Conservation (phyloP, 495 filamentous ascomycete genomes). For the Xylaria bambusicola region DNA sequence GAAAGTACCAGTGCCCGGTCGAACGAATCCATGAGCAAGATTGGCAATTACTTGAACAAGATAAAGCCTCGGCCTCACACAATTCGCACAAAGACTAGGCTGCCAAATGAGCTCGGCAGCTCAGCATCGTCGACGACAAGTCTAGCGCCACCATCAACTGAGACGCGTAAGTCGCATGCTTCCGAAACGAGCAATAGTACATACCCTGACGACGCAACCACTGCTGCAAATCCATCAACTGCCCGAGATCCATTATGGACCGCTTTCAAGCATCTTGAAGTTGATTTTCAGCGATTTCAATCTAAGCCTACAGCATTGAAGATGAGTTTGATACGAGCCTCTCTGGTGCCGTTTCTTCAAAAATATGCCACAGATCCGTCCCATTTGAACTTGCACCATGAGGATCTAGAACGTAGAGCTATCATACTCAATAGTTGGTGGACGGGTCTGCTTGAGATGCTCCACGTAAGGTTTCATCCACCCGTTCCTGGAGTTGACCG, state of each 20-base stretch:
- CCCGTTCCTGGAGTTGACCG: constrained; percentile 73
- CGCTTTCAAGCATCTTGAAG: constrained; percentile 77
- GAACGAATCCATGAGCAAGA: constrained; percentile 30
- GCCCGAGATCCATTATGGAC: constrained; percentile 87
- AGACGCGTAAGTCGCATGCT: constrained; percentile 33
- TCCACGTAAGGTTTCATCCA: constrained; percentile 57
- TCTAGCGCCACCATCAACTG: constrained; percentile 33
- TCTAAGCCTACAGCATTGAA: constrained; percentile 71
- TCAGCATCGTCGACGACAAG: constrained; percentile 41
- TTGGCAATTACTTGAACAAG: constrained; percentile 39
- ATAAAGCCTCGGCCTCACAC: constrained; percentile 45
- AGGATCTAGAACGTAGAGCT: constrained; percentile 84
- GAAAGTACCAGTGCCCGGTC: constrained; percentile 31
- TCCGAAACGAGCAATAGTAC: constrained; percentile 38
- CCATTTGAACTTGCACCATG: constrained; percentile 62
- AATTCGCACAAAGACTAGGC: constrained; percentile 35
- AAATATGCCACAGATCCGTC: constrained; percentile 72
- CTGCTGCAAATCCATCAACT: constrained; percentile 17
- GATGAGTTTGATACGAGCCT: constrained; percentile 74
- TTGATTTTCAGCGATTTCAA: constrained; percentile 82
- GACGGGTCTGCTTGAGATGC: constrained; percentile 83
- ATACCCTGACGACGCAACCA: constrained; percentile 26
- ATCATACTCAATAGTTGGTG: constrained; percentile 94
- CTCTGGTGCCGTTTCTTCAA: constrained; percentile 81
- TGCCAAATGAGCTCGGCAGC: constrained; percentile 35